Evolutionary conservation across 768 basidiomycete genomes (phyloP), one percentile per base, ranked within the genome.

Genomic region (Russula griseocarnosa): DNA sequence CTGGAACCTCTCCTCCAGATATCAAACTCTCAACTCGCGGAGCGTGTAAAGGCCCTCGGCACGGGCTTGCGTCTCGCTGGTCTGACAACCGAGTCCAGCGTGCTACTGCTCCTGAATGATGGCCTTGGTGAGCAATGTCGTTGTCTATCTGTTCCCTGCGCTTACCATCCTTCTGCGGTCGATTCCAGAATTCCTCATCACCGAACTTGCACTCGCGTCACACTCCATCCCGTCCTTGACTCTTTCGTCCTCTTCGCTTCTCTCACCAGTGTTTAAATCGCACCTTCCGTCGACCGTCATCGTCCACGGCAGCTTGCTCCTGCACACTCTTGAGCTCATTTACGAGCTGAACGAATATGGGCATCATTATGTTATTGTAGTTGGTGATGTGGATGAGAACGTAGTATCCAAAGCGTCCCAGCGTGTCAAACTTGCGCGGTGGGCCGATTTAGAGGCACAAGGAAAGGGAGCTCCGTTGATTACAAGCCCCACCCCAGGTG

Each of bases 61-160:
- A 83, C 85, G 13, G 92, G 90, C 1, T 80, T 94, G 30, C 69
- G 87, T 32, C 79, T 79, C 40, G 82, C 81, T 2, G 78, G 78
- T 20, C 74, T 90, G 8, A 77, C 82, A 49, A 80, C 83, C 3
- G 76, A 78, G 57, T 87, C 90, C 32, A 86, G 79, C 64, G 89
- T 89, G 9, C 72, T 94, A n/a, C 74, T 94, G 14, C 76, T 93
- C 28, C 76, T 94, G 46, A 89, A 94, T 66, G 92, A 94, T 70
- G 74, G 87, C 51, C 77, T 94, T 52, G 91, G 92, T 89, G 67
- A 14, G 63, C 36, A 55, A 24, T 47, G 3, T 4, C 18, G 2
- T 3, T 13, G 14, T 55, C 16, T 28, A 30, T 20, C 18, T 28
- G 16, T 42, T 38, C 56, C 60, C 20, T 56, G 66, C 3, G 63